Evolutionary conservation across 1,139 yeast genomes (phyloP), one percentile per base, ranked within the genome.

Genomic region (Geotrichum australiense): DNA sequence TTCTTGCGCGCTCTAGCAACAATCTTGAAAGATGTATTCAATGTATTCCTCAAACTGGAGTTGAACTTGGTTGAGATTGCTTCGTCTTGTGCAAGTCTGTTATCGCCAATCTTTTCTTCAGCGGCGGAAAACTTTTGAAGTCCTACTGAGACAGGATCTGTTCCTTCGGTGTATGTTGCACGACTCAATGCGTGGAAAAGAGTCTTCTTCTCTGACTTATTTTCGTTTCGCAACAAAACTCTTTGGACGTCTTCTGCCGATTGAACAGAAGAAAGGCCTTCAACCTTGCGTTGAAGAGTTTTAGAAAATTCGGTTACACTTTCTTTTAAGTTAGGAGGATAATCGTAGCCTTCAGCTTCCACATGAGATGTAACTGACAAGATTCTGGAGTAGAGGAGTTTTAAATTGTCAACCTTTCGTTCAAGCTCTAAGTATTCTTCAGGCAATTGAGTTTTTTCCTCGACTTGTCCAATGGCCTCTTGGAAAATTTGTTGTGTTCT

Each of bases 221-320:
- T 75, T 22, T 66, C 52, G 23, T 43, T 33, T 21, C 29, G 16
- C 34, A 80, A 67, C 47, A 85, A 66, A 19, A 86, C 85, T 15
- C 82, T 76, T 63, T 84, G 94, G 1, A 93, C 94, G 59, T 86
- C 95, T 11, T 79, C 75, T 3, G 93, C 86, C 15, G 84, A 73
- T 37, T 83, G 75, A 18, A 91, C 95, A 56, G 74, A 75, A 21
- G 89, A 74, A 51, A 84, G 70, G 49, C 78, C 83, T 43, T 74
- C 69, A 37, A 84, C 83, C 56, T 86, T 74, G 43, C 71, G 71
- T 41, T 80, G 68, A 48, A 85, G 72, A 50, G 74, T 75, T 62
- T 78, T 79, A 42, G 89, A 78, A 49, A 85, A 74, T 50, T 83
- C 93, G 41, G 73, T 71, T 51, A 85, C 74, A 15, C 91, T 79